A percentile compares a stretch with the other conserved stretches of the same genome.
Conservation (phyloP, 1,284 basidiomycete species). For the Sanghuangporus baumii region DNA sequence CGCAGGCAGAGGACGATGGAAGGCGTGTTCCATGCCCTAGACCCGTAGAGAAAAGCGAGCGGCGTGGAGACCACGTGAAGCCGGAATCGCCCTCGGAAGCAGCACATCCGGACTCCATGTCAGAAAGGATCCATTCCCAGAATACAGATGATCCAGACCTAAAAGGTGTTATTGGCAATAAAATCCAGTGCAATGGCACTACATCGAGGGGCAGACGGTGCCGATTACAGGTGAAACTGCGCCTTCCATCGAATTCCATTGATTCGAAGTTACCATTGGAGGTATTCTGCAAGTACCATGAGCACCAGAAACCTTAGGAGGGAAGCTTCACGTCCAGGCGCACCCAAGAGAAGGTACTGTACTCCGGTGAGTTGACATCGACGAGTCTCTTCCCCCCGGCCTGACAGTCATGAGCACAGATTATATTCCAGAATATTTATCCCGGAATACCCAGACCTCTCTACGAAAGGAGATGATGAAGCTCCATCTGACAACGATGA, state of each 20-base stretch:
- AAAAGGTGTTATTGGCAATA: conserved; percentile 45
- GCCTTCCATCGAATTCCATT: neutral
- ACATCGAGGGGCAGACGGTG: conserved; percentile 50
- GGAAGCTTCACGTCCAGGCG: too few species aligned
- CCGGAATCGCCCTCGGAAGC: conserved; percentile 35
- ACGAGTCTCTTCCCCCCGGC: neutral
- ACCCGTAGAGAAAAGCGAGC: conserved; percentile 57
- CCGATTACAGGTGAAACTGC: conserved; percentile 33
- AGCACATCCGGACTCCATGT: conserved; percentile 31
- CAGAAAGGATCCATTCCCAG: conserved; percentile 58
- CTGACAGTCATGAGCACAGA: conserved; percentile 33
- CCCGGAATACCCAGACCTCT: conserved; percentile 53
- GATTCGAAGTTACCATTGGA: neutral
- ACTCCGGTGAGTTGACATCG: too few species aligned
- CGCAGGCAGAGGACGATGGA: conserved; percentile 21
- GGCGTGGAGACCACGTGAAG: conserved; percentile 58
- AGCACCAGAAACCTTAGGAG: too few species aligned
- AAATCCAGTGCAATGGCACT: conserved; percentile 51
- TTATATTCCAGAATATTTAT: conserved; percentile 64
- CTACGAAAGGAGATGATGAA: conserved; percentile 69
- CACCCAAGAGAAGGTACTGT: too few species aligned
- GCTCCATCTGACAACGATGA: conserved; percentile 47
- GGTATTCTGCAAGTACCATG: too few species aligned
- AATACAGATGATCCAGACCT: conserved; percentile 40
- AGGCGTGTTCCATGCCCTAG: conserved; percentile 50